A percentile compares a stretch with the other conserved stretches of the same genome.
phyloP scores from a whole-genome alignment of 225 moss, liverwort and hornwort species.

The Polytrichum commune region DNA sequence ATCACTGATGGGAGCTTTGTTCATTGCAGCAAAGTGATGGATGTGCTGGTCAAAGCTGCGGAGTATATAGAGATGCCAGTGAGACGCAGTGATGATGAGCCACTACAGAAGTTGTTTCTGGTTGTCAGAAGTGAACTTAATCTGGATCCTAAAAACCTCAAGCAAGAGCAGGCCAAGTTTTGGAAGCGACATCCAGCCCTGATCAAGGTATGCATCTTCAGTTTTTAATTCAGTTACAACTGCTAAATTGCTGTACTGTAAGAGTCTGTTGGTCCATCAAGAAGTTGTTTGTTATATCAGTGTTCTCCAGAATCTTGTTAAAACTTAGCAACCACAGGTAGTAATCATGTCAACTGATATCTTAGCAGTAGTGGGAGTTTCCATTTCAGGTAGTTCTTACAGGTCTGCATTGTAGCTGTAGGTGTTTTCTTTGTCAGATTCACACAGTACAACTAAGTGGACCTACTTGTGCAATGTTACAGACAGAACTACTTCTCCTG shows the following conservation, averaged over 20 bases:
- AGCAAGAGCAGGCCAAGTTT: conserved; percentile 98
- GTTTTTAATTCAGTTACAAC: too few species aligned
- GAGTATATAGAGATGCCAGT: conserved; percentile 95
- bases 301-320: too few species aligned
- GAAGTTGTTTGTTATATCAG: too few species aligned
- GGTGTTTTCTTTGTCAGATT: too few species aligned
- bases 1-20: conserved; percentile 3
- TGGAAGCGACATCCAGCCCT: conserved; percentile 89
- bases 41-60: conserved; percentile 84
- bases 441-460: too few species aligned
- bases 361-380: too few species aligned
- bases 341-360: too few species aligned
- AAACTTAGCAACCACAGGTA: too few species aligned
- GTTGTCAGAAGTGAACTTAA: conserved; percentile 91
- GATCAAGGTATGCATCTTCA: conserved; percentile 51
- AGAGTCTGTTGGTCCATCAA: too few species aligned
- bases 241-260: too few species aligned
- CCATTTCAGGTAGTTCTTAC: too few species aligned
- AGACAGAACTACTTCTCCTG: conserved; percentile 90
- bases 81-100: conserved; percentile 83
- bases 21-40: conserved; percentile 80
- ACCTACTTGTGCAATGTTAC: conserved; percentile 14
- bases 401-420: too few species aligned
- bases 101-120: conserved; percentile 74
- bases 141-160: conserved; percentile 88